phyloP scores from a whole-genome alignment of 2,329 filamentous ascomycete species.

The Fusarium liriodendri region DNA sequence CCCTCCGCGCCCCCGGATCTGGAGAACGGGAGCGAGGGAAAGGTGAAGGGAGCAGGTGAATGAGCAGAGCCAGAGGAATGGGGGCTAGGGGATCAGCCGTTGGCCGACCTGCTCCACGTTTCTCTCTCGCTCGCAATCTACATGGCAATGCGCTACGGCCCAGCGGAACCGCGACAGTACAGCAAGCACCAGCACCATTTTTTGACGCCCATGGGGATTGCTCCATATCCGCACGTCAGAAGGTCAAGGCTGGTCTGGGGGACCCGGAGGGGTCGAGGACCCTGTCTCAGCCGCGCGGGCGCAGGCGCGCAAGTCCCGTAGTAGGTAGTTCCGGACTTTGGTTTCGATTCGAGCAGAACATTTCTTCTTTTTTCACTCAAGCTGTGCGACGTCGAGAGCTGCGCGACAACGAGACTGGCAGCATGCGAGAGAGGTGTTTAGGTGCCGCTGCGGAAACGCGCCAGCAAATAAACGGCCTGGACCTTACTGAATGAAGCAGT shows the following conservation, averaged over 20 bases:
- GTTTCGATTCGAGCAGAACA: neutral
- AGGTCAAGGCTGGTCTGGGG: conserved; percentile 23
- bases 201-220: conserved; percentile 11
- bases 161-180: conserved; percentile 40
- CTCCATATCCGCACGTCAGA: conserved; percentile 16
- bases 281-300: conserved; percentile 23
- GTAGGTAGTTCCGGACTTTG: neutral
- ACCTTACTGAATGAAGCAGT: conserved; percentile 28
- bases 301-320: neutral
- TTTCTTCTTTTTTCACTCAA: neutral
- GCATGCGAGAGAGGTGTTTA: conserved; percentile 1
- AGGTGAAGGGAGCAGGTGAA: conserved; percentile 21
- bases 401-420: neutral
- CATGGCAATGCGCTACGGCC: conserved; percentile 39
- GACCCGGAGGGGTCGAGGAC: conserved; percentile 16
- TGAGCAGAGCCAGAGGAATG: neutral
- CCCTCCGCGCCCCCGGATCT: conserved; percentile 33
- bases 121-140: conserved; percentile 8
- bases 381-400: neutral
- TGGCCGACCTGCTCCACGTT: neutral
- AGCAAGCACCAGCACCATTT: conserved; percentile 3
- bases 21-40: conserved; percentile 23
- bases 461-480: conserved; percentile 24
- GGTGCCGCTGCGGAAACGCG: conserved; percentile 12
- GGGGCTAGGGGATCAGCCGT: conserved; percentile 4